A percentile compares a stretch with the other conserved stretches of the same genome.
Evolutionary conservation across 768 basidiomycete species (phyloP).

Genomic region (Lactarius akahatsu): DNA sequence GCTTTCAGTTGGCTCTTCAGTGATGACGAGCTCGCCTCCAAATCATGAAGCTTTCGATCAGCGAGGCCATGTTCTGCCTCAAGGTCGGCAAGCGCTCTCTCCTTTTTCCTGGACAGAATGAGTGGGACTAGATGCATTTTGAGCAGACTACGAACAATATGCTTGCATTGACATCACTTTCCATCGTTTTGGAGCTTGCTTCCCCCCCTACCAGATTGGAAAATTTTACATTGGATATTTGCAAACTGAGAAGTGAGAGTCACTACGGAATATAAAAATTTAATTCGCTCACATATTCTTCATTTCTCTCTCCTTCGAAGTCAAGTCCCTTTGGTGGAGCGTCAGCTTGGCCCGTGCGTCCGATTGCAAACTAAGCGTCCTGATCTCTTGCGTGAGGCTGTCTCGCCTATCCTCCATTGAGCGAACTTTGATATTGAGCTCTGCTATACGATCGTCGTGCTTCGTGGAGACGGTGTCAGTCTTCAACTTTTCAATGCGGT

Average conservation of each 20-base stretch:
- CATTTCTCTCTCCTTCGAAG: conserved; percentile 63
- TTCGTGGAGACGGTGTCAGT: conserved; percentile 56
- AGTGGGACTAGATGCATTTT: background rate
- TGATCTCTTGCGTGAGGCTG: conserved; percentile 65
- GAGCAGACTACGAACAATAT: conserved; percentile 46
- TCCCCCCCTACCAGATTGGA: conserved; percentile 63
- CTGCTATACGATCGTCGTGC: conserved; percentile 61
- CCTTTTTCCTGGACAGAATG: conserved; percentile 55
- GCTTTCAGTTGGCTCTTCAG: conserved; percentile 58
- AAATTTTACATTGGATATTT: conserved; percentile 58
- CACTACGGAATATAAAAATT: conserved; percentile 9
- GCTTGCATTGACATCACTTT: conserved; percentile 63
- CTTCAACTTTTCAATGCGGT: conserved; percentile 58
- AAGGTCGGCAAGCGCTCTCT: conserved; percentile 53
- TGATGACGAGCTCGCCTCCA: conserved; percentile 61
- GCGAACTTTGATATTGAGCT: conserved; percentile 54
- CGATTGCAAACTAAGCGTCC: conserved; percentile 70
- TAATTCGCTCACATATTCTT: conserved; percentile 57
- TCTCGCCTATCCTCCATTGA: conserved; percentile 70
- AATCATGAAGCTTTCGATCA: conserved; percentile 58
- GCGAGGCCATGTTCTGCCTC: conserved; percentile 45
- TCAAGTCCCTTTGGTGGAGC: conserved; percentile 67
- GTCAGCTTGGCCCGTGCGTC: conserved; percentile 78
- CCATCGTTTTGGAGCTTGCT: conserved; percentile 63
- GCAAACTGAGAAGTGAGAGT: conserved; percentile 50